Evolutionary conservation across 495 filamentous ascomycete species (phyloP).

Genomic region (Tuber indicum): DNA sequence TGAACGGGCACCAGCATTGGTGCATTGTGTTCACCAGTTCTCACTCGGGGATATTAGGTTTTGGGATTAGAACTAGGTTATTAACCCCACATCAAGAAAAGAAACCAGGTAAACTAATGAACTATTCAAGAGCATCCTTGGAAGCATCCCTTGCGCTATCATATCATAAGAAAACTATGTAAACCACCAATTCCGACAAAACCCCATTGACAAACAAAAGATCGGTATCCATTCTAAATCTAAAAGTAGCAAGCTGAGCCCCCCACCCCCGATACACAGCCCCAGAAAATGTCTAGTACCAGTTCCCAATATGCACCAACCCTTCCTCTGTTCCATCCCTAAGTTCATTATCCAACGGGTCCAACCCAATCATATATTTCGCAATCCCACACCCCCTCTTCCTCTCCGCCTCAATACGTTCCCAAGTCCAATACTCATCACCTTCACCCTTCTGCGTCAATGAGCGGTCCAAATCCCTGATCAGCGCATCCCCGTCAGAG

Average conservation of each 20-base stretch:
- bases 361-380: constrained; percentile 50
- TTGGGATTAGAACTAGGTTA: not conserved
- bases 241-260: not conserved
- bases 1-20: not conserved
- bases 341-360: constrained; percentile 47
- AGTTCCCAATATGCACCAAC: constrained; percentile 40
- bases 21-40: not conserved
- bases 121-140: not conserved
- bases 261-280: not conserved
- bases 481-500: constrained; percentile 62
- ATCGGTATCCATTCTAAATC: not conserved
- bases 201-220: not conserved
- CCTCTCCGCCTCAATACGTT: constrained; percentile 55
- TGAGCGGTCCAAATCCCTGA: constrained; percentile 42
- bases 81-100: not conserved
- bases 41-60: not conserved
- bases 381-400: constrained; percentile 52
- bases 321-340: constrained; percentile 44
- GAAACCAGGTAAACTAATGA: not conserved
- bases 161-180: not conserved
- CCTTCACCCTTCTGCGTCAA: constrained; percentile 41
- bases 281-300: constrained; percentile 17
- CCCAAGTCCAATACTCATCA: constrained; percentile 50
- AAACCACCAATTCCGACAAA: not conserved
- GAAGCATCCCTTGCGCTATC: not conserved